These are phyloP conservation scores for Pichia californica DNA, from an alignment of 805 yeast genomes.

Conservation along the genomic window DNA sequence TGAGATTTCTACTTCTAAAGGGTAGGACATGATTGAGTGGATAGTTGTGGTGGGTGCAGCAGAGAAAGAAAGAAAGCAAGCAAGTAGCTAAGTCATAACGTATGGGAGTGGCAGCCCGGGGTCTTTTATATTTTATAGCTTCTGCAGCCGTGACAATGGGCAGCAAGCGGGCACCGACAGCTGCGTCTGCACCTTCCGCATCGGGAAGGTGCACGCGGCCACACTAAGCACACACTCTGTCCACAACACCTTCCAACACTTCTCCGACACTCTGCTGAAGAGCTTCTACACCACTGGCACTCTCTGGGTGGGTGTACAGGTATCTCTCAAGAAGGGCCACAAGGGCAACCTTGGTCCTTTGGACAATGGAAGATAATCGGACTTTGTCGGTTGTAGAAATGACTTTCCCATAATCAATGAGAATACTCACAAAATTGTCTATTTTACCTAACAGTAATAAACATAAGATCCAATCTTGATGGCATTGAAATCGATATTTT, in stretches of 20 bases:
- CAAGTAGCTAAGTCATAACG: too few relatives aligned
- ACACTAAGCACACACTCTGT: conserved; percentile 27
- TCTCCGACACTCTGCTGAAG: conserved; percentile 29
- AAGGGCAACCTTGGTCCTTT: conserved; percentile 25
- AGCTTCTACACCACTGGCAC: conserved; percentile 1
- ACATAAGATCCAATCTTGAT: conserved; percentile 20
- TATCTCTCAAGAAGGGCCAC: conserved; percentile 27
- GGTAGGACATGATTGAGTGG: not conserved
- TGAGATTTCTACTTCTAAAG: conserved; percentile 17
- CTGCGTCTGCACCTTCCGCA: conserved; percentile 2
- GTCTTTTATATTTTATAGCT: too few relatives aligned
- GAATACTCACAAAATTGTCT: conserved; percentile 26
- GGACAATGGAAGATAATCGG: conserved; percentile 28
- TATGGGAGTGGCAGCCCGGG: too few relatives aligned
- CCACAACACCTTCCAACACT: conserved; percentile 30
- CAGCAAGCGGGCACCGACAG: too few relatives aligned
- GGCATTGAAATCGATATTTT: conserved; percentile 27
- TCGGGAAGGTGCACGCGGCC: not conserved
- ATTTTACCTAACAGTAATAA: conserved; percentile 21
- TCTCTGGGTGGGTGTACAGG: too few relatives aligned
- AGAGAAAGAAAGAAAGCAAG: too few relatives aligned
- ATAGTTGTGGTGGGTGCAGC: too few relatives aligned
- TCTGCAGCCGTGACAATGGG: too few relatives aligned
- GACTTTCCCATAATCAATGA: conserved; percentile 24
- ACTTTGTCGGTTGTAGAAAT: conserved; percentile 30